These are phyloP conservation scores for Fomitopsis pinicola DNA, from an alignment of 1,284 basidiomycete genomes.

Conservation along the genomic window DNA sequence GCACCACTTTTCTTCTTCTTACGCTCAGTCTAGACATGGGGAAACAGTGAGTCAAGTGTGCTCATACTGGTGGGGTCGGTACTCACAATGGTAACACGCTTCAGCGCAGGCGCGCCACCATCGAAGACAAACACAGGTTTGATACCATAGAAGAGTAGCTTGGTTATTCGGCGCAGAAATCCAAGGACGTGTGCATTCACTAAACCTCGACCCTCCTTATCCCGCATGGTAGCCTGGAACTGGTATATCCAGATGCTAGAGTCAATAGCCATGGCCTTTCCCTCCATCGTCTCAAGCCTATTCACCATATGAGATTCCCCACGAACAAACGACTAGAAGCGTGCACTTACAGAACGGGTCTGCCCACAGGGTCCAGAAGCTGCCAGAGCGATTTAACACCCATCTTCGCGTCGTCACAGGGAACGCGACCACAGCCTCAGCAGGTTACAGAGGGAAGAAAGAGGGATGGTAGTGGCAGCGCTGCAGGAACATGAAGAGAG, in stretches of 20 bases:
- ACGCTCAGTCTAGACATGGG: slow-evolving; percentile 63
- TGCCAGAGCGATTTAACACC: slow-evolving; percentile 96
- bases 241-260: slow-evolving; percentile 99
- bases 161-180: slow-evolving; percentile 90
- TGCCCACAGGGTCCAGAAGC: slow-evolving; percentile 84
- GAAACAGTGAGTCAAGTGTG: neutral
- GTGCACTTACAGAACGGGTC: slow-evolving; percentile 74
- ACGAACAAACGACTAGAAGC: no score
- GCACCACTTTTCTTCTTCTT: slow-evolving; percentile 88
- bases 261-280: slow-evolving; percentile 92
- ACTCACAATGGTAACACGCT: slow-evolving; percentile 82
- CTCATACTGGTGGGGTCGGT: neutral
- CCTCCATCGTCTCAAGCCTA: slow-evolving; percentile 89
- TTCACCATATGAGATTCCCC: neutral
- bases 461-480: neutral
- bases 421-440: neutral
- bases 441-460: neutral
- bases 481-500: neutral
- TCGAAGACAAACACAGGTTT: slow-evolving; percentile 98
- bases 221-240: slow-evolving; percentile 98
- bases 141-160: slow-evolving; percentile 94
- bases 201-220: slow-evolving; percentile 89
- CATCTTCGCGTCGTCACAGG: slow-evolving; percentile 41
- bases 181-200: slow-evolving; percentile 95
- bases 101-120: slow-evolving; percentile 87